Conservation (phyloP, 345 rosid genomes). For the Dipteronia sinensis region DNA sequence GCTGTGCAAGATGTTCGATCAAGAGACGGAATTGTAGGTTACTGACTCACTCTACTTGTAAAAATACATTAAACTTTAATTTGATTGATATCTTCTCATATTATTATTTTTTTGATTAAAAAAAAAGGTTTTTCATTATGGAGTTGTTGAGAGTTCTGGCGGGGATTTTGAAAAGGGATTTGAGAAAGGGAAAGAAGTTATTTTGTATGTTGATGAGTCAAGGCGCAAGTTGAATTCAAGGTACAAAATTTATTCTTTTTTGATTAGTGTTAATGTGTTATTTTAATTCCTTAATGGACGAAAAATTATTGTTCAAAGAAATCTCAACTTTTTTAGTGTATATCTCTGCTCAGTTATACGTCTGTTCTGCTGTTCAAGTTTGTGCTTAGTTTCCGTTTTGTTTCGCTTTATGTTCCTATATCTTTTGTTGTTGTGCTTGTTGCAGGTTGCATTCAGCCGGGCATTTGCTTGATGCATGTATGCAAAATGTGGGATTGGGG, state of each 20-base stretch:
- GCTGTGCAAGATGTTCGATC: slow-evolving; percentile 79
- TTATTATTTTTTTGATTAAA: neutral
- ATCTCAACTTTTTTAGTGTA: neutral
- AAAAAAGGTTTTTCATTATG: slow-evolving; percentile 84
- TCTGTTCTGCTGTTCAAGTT: neutral
- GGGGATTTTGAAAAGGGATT: slow-evolving; percentile 36
- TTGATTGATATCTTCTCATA: neutral
- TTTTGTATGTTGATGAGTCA: slow-evolving; percentile 60
- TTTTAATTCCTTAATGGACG: neutral
- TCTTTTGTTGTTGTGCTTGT: neutral
- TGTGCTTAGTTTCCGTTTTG: neutral
- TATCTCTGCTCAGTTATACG: neutral
- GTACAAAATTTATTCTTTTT: slow-evolving; percentile 22
- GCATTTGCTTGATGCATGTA: slow-evolving; percentile 70
- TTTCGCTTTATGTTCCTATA: neutral
- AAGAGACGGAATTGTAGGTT: slow-evolving; percentile 62
- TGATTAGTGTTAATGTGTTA: neutral
- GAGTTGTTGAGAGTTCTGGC: slow-evolving; percentile 43
- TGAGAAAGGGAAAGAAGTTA: slow-evolving; percentile 50
- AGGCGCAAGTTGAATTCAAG: slow-evolving; percentile 79
- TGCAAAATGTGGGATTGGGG: slow-evolving; percentile 65
- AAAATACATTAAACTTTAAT: neutral
- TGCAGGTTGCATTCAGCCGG: slow-evolving; percentile 89
- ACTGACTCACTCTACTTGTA: neutral
- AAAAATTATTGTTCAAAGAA: neutral